phyloP scores from a whole-genome alignment of 257 asterid genomes.

The Euphrasia confusa region DNA sequence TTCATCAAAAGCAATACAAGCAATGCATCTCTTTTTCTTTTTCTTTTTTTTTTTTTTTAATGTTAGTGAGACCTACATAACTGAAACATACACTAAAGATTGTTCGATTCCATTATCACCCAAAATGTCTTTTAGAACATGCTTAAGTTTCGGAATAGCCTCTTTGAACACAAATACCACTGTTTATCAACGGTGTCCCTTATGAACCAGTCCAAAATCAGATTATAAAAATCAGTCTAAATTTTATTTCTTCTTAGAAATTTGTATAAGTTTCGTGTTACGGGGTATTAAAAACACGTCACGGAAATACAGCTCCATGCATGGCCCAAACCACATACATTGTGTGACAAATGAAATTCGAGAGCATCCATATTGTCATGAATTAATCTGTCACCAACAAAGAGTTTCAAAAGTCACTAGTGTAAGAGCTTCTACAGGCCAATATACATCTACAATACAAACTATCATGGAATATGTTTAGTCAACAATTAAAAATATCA shows the following conservation, averaged over 20 bases:
- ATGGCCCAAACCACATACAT: too few relatives aligned
- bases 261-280: not conserved
- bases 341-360: too few relatives aligned
- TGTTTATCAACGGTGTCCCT: too few relatives aligned
- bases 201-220: not conserved
- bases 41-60: too few relatives aligned
- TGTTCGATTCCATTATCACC: too few relatives aligned
- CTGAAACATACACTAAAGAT: too few relatives aligned
- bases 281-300: too few relatives aligned
- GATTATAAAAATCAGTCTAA: not conserved
- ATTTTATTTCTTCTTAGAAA: not conserved
- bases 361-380: not conserved
- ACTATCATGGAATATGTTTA: not conserved
- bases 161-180: not conserved
- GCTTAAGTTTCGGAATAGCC: not conserved
- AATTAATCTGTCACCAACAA: not conserved
- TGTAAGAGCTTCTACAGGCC: not conserved
- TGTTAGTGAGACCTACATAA: too few relatives aligned
- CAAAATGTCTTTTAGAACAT: not conserved
- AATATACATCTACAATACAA: not conserved
- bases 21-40: too few relatives aligned
- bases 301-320: too few relatives aligned
- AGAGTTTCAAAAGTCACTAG: not conserved
- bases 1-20: not conserved
- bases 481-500: not conserved